Percentiles rank a stretch among this genome's conserved stretches.
Conservation (phyloP, 306 rosid species). For the Castanospermum australe region DNA sequence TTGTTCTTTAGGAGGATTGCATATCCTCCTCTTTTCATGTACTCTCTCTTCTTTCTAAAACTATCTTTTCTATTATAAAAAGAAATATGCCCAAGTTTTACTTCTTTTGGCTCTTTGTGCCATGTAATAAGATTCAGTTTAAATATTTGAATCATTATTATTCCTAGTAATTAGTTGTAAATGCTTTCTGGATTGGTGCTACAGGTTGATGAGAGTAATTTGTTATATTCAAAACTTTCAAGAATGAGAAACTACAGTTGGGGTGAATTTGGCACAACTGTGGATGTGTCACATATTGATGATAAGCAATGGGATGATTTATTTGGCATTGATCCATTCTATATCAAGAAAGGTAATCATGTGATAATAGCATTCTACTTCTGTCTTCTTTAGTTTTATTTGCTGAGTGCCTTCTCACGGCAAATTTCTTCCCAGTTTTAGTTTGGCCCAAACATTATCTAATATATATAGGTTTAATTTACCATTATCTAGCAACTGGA, state of each 20-base stretch:
- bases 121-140: not conserved
- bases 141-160: not conserved
- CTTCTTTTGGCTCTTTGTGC: not conserved
- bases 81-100: not conserved
- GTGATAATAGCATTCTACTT: not conserved
- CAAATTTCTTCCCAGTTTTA: not conserved
- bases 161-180: not conserved
- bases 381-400: conserved; percentile 3
- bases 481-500: not conserved
- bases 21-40: not conserved
- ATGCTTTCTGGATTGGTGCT: conserved; percentile 14
- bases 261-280: conserved; percentile 50
- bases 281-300: conserved; percentile 32
- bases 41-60: not conserved
- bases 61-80: not conserved
- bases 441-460: not conserved
- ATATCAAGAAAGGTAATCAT: conserved; percentile 67
- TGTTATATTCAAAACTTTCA: conserved; percentile 47
- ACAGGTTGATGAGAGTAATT: conserved; percentile 48
- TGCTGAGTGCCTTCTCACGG: not conserved
- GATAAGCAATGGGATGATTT: conserved; percentile 38
- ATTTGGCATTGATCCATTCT: conserved; percentile 80
- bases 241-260: conserved; percentile 70
- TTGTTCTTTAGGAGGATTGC: not conserved
- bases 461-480: not conserved